Percentiles rank a stretch among this genome's conserved stretches.
Evolutionary conservation across 2,329 filamentous ascomycete genomes (phyloP).

Genomic region (Colletotrichum sp.): DNA sequence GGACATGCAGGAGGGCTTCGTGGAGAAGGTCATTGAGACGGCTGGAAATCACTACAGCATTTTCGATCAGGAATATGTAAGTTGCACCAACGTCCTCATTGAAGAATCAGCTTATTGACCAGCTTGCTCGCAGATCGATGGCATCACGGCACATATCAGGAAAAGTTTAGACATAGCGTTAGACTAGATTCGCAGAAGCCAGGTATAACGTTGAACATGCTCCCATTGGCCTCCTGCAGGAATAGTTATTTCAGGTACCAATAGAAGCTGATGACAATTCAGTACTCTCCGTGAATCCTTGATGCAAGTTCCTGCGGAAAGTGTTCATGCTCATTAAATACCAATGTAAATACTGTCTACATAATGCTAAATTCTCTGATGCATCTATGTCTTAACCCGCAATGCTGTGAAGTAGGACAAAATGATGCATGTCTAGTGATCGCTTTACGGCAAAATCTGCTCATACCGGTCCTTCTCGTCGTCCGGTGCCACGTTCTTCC

Average conservation of each 20-base stretch:
- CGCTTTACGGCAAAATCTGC: not conserved
- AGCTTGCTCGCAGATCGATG: not conserved
- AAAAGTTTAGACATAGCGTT: not conserved
- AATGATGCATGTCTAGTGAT: not conserved
- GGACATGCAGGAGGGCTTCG: conserved; percentile 11
- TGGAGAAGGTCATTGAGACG: conserved; percentile 8
- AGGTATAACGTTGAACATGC: not conserved
- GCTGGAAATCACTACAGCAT: conserved; percentile 11
- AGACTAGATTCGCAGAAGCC: not conserved
- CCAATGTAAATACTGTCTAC: not conserved
- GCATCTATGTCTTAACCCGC: not conserved
- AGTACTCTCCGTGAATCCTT: accelerated
- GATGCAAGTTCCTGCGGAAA: accelerated
- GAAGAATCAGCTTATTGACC: no score
- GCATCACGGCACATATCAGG: not conserved
- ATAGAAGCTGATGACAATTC: not conserved
- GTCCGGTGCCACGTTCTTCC: not conserved
- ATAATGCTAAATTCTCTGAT: not conserved
- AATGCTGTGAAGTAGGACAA: not conserved
- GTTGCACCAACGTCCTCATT: accelerated
- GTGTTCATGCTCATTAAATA: not conserved
- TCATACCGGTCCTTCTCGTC: conserved; percentile 8
- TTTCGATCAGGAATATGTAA: conserved; percentile 7
- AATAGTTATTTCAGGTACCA: not conserved
- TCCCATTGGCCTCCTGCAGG: accelerated